phyloP scores from a whole-genome alignment of 2,329 filamentous ascomycete genomes.

The Penicillium sp. region DNA sequence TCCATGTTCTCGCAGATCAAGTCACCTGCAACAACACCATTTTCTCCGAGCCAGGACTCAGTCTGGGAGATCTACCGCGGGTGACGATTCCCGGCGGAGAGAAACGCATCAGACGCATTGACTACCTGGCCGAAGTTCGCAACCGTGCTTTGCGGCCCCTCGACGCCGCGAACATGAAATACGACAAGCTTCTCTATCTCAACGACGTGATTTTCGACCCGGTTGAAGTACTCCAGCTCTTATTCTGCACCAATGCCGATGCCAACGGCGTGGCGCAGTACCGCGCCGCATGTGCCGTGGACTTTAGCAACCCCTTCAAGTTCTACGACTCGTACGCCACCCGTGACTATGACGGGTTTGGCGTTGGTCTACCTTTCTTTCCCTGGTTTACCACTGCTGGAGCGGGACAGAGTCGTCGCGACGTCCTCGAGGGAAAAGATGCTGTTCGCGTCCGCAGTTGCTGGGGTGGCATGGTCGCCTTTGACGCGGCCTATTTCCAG shows the following conservation, averaged over 20 bases:
- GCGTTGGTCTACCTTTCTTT: constrained; percentile 64
- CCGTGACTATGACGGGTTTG: constrained; percentile 62
- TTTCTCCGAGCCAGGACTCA: background rate
- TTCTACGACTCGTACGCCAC: constrained; percentile 74
- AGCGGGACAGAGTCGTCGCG: constrained; percentile 50
- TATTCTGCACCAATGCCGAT: constrained; percentile 56
- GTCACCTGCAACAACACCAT: background rate
- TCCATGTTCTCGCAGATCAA: background rate
- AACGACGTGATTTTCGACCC: constrained; percentile 50
- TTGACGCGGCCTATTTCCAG: constrained; percentile 44
- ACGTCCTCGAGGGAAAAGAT: constrained; percentile 54
- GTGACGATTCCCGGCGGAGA: constrained; percentile 58
- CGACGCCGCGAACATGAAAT: constrained; percentile 42
- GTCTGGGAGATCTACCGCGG: constrained; percentile 49
- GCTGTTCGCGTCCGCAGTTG: constrained; percentile 65
- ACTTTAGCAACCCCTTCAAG: constrained; percentile 66
- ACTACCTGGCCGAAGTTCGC: constrained; percentile 65
- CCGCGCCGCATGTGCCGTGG: constrained; percentile 64
- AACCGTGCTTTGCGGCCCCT: constrained; percentile 64
- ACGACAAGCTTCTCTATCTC: constrained; percentile 44
- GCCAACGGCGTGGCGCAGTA: constrained; percentile 52
- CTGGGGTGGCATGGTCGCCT: constrained; percentile 67
- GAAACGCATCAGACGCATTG: constrained; percentile 61
- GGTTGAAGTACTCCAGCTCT: constrained; percentile 52
- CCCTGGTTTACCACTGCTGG: constrained; percentile 59